Percentiles rank a stretch among this genome's conserved stretches.
Evolutionary conservation across 108 stramenopile species (phyloP).

Genomic region (Cyclotella distinguenda): DNA sequence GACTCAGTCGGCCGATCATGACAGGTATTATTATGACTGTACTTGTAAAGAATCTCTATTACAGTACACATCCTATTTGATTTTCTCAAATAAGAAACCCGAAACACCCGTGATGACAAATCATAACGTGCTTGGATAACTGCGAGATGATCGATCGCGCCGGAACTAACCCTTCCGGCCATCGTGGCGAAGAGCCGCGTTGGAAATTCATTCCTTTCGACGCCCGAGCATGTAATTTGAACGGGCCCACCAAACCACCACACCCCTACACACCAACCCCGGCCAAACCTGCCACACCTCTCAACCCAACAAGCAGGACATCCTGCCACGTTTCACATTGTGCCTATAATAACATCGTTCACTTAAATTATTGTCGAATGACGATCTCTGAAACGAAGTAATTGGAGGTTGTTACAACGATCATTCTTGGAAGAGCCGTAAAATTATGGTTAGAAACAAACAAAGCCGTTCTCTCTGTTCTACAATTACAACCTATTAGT

Average conservation of each 20-base stretch:
- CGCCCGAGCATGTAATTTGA: slow-evolving; percentile 36
- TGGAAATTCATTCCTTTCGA: slow-evolving; percentile 31
- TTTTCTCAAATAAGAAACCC: slow-evolving; percentile 26
- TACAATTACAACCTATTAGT: too few relatives aligned
- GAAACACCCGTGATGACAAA: slow-evolving; percentile 29
- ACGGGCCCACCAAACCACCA: slow-evolving; percentile 30
- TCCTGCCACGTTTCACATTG: too few relatives aligned
- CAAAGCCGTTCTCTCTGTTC: too few relatives aligned
- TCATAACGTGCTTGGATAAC: slow-evolving; percentile 29
- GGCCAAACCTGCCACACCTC: too few relatives aligned
- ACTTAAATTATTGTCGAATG: too few relatives aligned
- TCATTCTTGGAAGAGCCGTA: too few relatives aligned
- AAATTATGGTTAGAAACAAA: too few relatives aligned
- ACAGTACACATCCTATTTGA: slow-evolving; percentile 38
- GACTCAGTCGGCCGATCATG: background rate
- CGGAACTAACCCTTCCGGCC: slow-evolving; percentile 5
- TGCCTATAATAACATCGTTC: too few relatives aligned
- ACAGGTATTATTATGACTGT: slow-evolving; percentile 20
- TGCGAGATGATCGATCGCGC: slow-evolving; percentile 32
- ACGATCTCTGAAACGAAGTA: too few relatives aligned
- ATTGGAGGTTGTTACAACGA: too few relatives aligned
- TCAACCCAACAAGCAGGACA: too few relatives aligned
- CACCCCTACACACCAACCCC: background rate
- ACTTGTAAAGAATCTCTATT: slow-evolving; percentile 43
- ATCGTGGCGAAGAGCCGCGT: slow-evolving; percentile 40